Base-by-base conservation (phyloP, 108 stramenopile species). In the Conticribra guillardii region DNA sequence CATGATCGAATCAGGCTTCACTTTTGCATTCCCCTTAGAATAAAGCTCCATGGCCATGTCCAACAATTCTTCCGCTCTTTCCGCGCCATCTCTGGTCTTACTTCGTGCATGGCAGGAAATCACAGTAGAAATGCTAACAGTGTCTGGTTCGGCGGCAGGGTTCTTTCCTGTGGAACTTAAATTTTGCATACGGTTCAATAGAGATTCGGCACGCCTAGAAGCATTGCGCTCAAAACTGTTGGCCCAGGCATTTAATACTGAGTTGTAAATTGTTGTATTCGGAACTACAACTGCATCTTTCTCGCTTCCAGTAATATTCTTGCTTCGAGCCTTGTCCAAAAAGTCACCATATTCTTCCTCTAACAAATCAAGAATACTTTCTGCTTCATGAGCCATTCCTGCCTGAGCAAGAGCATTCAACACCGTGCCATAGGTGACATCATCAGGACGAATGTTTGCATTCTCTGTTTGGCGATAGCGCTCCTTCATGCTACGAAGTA, bases 231-330 rank as follows among this genome's bases (percentile, higher is more conserved):
- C 55, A 34, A 45, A 73, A 45, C 86, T 67, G 46, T 85, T 85
- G 32, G 88, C 88, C 81, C 79, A 89, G 3, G 88, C 83, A 67
- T 85, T 85, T 47, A 89, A 53, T 0, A 89, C 88, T 23, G 84
- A 77, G 51, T 86, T 88, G 81, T 83, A 83, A 31, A 73, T 81
- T 19, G 83, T 79, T 50, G 70, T 56, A 29, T 62, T 83, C 64
- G 73, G 83, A 27, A 65, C 47, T 19, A 71, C n/a, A 14, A 34
- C 26, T 15, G 33, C 48, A 21, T 69, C 37, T 16, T 21, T 23
- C 31, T 14, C 47, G 21, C 50, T 67, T 18, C 21, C 60, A 24
- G 23, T 54, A 2, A 29, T 22, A 31, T 61, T n/a, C 19, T 3
- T 16, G 5, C 48, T 3, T 18, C 29, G 24, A 26, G 24, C 15